Evolutionary conservation across 371 early-diverging fungal genomes (phyloP), one percentile per base, ranked within the genome.

Genomic region (Racocetra persica): DNA sequence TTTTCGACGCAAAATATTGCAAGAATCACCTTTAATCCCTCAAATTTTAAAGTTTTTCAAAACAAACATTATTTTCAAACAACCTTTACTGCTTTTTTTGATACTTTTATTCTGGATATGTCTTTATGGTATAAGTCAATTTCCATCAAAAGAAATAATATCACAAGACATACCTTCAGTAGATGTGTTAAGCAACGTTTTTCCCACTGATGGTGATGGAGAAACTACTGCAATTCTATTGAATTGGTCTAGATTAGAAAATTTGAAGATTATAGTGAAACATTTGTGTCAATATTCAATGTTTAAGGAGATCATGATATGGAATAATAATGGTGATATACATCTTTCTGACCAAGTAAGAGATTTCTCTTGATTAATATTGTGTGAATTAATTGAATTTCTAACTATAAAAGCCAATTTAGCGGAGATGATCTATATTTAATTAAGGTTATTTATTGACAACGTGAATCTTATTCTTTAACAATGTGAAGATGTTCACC

Each of bases 271-370:
- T 41, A 85, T 90, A 36, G 83, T 91, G 18, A 82, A 87, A 55
- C 84, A 89, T 52, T 79, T 91, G 20, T 92, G 92, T 80, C 85
- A 86, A 32, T 88, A 90, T 74, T 84, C 88, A n/a, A 90, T 91
- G 88, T 90, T 92, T 85, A 84, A 85, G 52, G 84, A 82, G 59
- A 86, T 90, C 28, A 84, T 90, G 81, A 83, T 92, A 49, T 92
- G 92, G 92, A 90, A 90, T 70, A 89, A 92, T 81, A 87, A 92
- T 82, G 87, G 87, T 10, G 81, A 82, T 26, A 63, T 88, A 8
- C 85, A 86, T 66, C 60, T 90, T 41, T 88, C 88, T 11, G 79
- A 83, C 55, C 85, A 86, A 84, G 90, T 91, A 86, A 83, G 80
- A 41, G 26, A 22, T 57, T 57, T 57, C 7, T 57, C 14, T 2